A percentile compares a stretch with the other conserved stretches of the same genome.
Evolutionary conservation across 2,329 filamentous ascomycete species (phyloP).

Genomic region (Pseudocercospora ulei): DNA sequence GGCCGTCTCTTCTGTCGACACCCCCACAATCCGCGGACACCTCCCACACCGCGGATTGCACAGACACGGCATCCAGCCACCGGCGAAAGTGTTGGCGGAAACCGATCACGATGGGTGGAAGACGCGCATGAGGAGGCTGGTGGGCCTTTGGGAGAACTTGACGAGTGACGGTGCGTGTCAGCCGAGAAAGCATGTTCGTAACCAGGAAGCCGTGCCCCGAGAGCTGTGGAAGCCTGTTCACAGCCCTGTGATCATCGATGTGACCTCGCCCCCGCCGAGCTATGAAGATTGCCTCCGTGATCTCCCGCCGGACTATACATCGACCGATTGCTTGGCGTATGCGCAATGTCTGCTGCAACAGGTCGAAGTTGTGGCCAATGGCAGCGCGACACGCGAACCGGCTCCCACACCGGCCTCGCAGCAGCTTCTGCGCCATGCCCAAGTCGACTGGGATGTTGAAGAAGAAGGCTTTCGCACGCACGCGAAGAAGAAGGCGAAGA

Average conservation of each 20-base stretch:
- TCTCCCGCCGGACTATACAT: constrained; percentile 42
- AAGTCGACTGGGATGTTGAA: constrained; percentile 50
- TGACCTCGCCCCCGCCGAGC: constrained; percentile 33
- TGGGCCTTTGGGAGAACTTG: constrained; percentile 24
- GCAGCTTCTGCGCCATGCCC: constrained; percentile 18
- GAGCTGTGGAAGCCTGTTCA: constrained; percentile 21
- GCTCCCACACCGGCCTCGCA: constrained; percentile 1
- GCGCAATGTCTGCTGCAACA: constrained; percentile 13
- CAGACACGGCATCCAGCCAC: constrained; percentile 38
- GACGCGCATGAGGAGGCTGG: constrained; percentile 24
- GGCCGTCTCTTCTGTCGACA: constrained; percentile 39
- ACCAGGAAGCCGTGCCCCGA: constrained; percentile 12
- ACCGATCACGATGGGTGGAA: constrained; percentile 32
- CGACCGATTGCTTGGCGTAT: constrained; percentile 18
- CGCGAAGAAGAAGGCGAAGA: constrained; percentile 46
- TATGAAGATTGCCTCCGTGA: constrained; percentile 41
- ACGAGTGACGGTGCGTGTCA: constrained; percentile 10
- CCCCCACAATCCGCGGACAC: constrained; percentile 34
- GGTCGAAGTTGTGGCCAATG: constrained; percentile 11
- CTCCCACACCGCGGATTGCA: constrained; percentile 37
- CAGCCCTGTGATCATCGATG: constrained; percentile 3
- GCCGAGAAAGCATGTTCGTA: constrained; percentile 1
- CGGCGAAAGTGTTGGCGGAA: constrained; percentile 41
- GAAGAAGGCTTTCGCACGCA: constrained; percentile 45
- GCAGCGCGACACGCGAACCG: constrained; percentile 9